Base-by-base conservation (phyloP, 1,284 basidiomycete species). In the Malassezia arunalokei region DNA sequence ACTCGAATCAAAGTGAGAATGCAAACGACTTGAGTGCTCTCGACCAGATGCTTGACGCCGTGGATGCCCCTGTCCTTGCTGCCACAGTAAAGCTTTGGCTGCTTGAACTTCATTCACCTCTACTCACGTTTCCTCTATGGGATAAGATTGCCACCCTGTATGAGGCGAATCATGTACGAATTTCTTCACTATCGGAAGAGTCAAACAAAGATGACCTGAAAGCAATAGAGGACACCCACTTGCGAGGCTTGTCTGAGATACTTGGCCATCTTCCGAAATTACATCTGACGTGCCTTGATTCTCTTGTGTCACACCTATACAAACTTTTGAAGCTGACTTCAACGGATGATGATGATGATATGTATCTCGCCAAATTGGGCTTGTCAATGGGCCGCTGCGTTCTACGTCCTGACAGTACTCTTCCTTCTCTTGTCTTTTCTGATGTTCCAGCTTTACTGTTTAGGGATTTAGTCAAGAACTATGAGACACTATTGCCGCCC, bases 311-410 rank as follows among this genome's bases (percentile, higher is more conserved):
- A 54, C 88, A 94, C 75, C 75, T 94, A 50, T 83, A 76, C 37
- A 49, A 46, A 45, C 86, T 86, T 3, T 75, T 92, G 52, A 81
- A 88, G 44, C 78, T 80, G 14, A 78, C 77, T 1, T 78, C 78
- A 6, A 82, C 61, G 11, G 73, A 49, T n/a, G 68, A 92, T 68
- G 58, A 78, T 0, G 79, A 84, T 64, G 83, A 86, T 54, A 77
- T 87, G 6, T 94, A 84, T 69, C 77, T 85, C 54, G 82, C 84
- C 40, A 95, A 95, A 75, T 77, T 95, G 42, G 85, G 86, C 0
- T 77, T 92, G 48, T 85, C 87, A 6, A 74, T 92, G 58, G 89
- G 90, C 51, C 79, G 90, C 69, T 87, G 81, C 30, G 78, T 95
- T 43, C 77, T 94, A 42, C 79, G 88, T 24, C 91, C 91, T 14